Evolutionary conservation across 2,329 filamentous ascomycete species (phyloP), one percentile per base, ranked within the genome.

Genomic region (Phaeosphaeria sp.): DNA sequence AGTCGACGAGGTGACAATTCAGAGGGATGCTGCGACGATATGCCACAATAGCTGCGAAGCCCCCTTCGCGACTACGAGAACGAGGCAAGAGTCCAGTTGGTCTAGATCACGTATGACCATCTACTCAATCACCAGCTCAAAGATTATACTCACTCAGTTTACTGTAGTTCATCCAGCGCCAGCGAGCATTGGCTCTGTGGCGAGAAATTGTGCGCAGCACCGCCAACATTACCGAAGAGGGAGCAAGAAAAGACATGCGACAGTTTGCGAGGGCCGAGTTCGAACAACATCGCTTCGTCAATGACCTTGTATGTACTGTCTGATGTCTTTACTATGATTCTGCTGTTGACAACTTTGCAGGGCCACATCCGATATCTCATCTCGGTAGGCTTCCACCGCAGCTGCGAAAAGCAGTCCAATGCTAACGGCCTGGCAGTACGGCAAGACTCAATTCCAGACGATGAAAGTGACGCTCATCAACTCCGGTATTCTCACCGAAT

Each of bases 361-460:
- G 72, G 72, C 25, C 80, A 82, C 55, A 82, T 84, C 54, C 73
- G 81, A 46, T 83, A 83, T 57, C 65, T 83, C 46, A 77, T 82
- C 20, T 82, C 80, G 7, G 78, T 80, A 71, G 56, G 74, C 25
- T 5, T n/a, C n/a, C n/a, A n/a, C n/a, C n/a, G n/a, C n/a, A n/a
- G n/a, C n/a, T n/a, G n/a, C n/a, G n/a, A n/a, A n/a, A n/a, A n/a
- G n/a, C 13, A 9, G 44, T 13, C 2, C 13, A n/a, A 36, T 30
- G 3, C 27, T 54, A 33, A 55, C 61, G 17, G 59, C 52, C 17
- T 39, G 20, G 11, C 55, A 81, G 75, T 79, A 75, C 18, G 82
- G 82, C 15, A 83, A 82, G 69, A 83, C 81, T 13, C 79, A 84
- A 60, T 80, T 83, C 36, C 81, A 83, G 60, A 74, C 76, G 15